phyloP scores from a whole-genome alignment of 257 asterid genomes.

The Solanum etuberosum region DNA sequence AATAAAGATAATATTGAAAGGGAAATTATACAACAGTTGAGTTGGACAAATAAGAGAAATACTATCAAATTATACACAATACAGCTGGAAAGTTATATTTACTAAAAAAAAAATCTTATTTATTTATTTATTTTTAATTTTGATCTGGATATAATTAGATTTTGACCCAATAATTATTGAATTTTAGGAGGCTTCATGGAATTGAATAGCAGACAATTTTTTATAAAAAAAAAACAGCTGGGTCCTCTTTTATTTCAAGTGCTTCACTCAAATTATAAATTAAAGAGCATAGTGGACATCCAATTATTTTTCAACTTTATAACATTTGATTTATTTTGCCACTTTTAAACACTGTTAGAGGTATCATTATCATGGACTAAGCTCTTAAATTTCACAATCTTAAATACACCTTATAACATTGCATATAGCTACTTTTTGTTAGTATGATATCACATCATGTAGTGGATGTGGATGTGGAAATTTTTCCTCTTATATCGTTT shows the following conservation, averaged over 20 bases:
- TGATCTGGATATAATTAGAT: neutral
- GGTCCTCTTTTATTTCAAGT: neutral
- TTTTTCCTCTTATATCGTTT: neutral
- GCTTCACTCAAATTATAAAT: neutral
- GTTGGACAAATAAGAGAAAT: neutral
- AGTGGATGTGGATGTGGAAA: neutral
- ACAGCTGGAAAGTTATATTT: neutral
- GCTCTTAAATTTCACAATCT: neutral
- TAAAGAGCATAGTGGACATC: neutral
- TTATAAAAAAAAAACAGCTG: neutral
- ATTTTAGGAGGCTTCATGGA: neutral
- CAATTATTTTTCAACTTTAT: neutral
- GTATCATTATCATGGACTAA: neutral
- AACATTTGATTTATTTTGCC: neutral
- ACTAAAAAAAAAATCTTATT: neutral
- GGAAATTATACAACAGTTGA: neutral
- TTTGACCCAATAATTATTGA: neutral
- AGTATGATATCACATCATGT: neutral
- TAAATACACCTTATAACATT: neutral
- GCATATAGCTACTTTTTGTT: neutral
- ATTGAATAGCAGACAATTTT: neutral
- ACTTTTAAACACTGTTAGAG: neutral
- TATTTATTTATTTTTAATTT: no score
- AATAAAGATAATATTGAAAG: neutral
- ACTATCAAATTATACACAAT: neutral